Base-by-base conservation (phyloP, 257 asterid species). In the Scutellaria galericulata region DNA sequence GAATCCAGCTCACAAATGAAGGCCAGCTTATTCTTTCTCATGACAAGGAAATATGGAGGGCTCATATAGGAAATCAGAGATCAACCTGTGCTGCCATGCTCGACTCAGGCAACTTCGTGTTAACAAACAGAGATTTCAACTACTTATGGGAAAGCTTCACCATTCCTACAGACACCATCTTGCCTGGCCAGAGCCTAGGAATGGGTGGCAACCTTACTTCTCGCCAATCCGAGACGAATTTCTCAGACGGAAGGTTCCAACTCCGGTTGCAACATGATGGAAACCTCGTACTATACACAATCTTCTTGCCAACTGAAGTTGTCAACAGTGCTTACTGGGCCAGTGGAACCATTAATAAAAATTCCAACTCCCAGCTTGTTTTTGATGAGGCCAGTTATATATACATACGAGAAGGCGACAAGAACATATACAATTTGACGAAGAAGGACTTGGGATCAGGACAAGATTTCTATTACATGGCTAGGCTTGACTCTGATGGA, bases 81-180 rank as follows among this genome's bases (percentile, higher is more conserved):
- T 59, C 80, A 52, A 55, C 76, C 3, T 79, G 78, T 58, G 90
- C 81, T 12, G 72, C 78, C 68, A 58, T 86, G 86, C 71, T 66
- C 10, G 77, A 83, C 48, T 76, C 85, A 0, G 86, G 88, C 13
- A 83, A 85, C 67, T 80, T 85, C 1, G 78, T 83, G 11, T 67
- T 83, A 0, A 63, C 18, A 1, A 58, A 56, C 24, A 60, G 22
- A 13, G 18, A 64, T 7, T 77, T 79, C 2, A 64, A 20, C 7
- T 45, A 65, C 35, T 46, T 61, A 56, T 82, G 87, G 89, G 71
- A 80, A 9, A 82, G 79, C 46, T 85, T 82, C 52, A 52, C 53
- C 1, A 5, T 56, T 0, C 83, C 83, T 3, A 67, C 77, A 2
- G 85, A 86, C 35, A 82, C 91, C 11, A 72, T 82, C 46, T 47